phyloP scores from a whole-genome alignment of 371 early-diverging fungal genomes.

The Ecytonucleospora hepatopenaei region DNA sequence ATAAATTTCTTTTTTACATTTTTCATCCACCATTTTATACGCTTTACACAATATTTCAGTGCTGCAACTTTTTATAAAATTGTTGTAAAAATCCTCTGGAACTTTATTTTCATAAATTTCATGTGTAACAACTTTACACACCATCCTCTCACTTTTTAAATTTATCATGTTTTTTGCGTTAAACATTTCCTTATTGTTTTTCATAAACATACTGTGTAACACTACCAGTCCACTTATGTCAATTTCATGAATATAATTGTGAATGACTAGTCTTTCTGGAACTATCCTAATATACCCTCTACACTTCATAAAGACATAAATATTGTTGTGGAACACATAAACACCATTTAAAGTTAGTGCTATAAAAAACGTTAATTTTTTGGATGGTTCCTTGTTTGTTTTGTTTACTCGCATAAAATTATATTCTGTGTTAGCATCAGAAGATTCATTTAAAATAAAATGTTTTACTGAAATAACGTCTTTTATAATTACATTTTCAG shows the following conservation, averaged over 20 bases:
- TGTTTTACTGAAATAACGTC: not conserved
- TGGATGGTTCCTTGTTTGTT: no score
- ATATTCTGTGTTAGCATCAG: no score
- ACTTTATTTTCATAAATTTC: not conserved
- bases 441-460: not conserved
- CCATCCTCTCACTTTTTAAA: not conserved
- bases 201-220: not conserved
- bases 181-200: not conserved
- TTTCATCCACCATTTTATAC: slow-evolving; percentile 16
- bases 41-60: slow-evolving; percentile 2
- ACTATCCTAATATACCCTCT: not conserved
- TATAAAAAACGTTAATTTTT: not conserved
- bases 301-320: not conserved
- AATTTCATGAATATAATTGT: not conserved
- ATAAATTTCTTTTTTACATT: not conserved
- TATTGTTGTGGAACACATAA: not conserved
- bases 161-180: not conserved
- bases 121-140: not conserved
- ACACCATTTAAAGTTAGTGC: not conserved
- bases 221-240: not conserved
- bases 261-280: slow-evolving; percentile 1
- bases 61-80: not conserved
- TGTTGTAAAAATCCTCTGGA: not conserved
- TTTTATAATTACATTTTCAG: not conserved
- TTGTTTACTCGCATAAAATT: no score